These are phyloP conservation scores for Trichosporon sp. DNA, from an alignment of 1,284 basidiomycete genomes.

Conservation along the genomic window DNA sequence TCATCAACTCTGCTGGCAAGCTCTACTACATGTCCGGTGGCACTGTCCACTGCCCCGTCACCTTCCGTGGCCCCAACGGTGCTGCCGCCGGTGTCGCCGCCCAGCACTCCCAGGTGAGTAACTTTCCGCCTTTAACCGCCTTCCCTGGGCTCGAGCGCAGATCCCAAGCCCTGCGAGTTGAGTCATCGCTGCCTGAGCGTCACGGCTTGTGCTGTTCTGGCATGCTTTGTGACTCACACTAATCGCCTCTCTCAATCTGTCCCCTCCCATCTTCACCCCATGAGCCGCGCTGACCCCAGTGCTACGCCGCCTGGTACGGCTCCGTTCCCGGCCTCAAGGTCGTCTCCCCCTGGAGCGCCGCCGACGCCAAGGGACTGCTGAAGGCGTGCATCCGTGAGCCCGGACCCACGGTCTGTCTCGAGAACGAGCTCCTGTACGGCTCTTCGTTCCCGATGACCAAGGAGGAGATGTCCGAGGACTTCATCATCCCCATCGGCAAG, in stretches of 20 bases:
- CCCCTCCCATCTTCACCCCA: neutral
- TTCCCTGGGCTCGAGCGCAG: neutral
- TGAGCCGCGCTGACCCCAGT: slow-evolving; percentile 53
- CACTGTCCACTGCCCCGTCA: slow-evolving; percentile 93
- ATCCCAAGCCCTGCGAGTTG: too few species aligned
- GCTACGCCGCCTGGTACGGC: slow-evolving; percentile 93
- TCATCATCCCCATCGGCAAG: slow-evolving; percentile 92
- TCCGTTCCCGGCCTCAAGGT: slow-evolving; percentile 96
- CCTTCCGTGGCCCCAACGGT: slow-evolving; percentile 99
- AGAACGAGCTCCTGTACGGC: slow-evolving; percentile 99
- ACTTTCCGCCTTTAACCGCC: neutral
- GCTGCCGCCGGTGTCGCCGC: slow-evolving; percentile 95
- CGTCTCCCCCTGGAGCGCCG: slow-evolving; percentile 91
- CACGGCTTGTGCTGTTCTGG: too few species aligned
- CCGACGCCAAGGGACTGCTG: slow-evolving; percentile 96
- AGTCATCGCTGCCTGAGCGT: too few species aligned
- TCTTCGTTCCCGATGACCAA: slow-evolving; percentile 90
- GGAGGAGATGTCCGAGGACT: slow-evolving; percentile 93
- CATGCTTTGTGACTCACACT: neutral
- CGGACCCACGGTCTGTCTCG: slow-evolving; percentile 80
- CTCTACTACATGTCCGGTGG: slow-evolving; percentile 99
- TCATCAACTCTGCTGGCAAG: slow-evolving; percentile 99
- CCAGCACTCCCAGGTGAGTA: slow-evolving; percentile 59
- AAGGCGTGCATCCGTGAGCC: slow-evolving; percentile 98
- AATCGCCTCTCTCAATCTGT: neutral